Conservation (phyloP, 352 stramenopile genomes). For the Globisporangium nagaii region DNA sequence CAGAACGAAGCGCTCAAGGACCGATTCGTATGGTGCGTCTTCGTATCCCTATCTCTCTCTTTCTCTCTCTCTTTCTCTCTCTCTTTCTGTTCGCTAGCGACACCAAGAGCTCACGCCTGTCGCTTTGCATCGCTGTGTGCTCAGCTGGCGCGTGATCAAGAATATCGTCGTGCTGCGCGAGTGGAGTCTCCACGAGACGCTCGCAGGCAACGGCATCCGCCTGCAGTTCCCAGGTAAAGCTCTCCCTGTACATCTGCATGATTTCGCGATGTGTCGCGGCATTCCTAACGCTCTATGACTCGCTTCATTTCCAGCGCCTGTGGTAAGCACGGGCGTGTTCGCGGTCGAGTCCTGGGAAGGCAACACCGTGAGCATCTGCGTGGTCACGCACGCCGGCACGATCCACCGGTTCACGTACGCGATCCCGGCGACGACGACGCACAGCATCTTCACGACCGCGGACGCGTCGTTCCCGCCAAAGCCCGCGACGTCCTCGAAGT, state of each 20-base stretch:
- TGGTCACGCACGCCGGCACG: conserved; percentile 61
- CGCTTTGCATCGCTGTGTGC: too few species aligned
- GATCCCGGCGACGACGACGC: conserved; percentile 16
- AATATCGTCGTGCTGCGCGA: conserved; percentile 69
- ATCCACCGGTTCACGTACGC: conserved; percentile 66
- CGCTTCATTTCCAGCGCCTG: conserved; percentile 19
- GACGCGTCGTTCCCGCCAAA: conserved; percentile 41
- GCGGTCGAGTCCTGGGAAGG: conserved; percentile 62
- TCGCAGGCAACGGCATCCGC: conserved; percentile 46
- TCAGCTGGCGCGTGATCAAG: conserved; percentile 64
- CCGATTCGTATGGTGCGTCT: conserved; percentile 51
- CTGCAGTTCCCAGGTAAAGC: conserved; percentile 53
- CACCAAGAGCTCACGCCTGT: too few species aligned
- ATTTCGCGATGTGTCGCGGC: too few species aligned
- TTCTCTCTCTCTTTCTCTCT: background rate
- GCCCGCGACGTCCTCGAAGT: conserved; percentile 24
- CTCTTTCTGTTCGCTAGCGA: background rate
- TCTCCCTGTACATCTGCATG: too few species aligned
- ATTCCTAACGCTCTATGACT: background rate
- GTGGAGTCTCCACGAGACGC: conserved; percentile 60
- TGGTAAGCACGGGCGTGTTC: conserved; percentile 51
- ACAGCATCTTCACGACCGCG: conserved; percentile 54
- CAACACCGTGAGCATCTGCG: conserved; percentile 45
- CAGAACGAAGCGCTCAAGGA: conserved; percentile 59
- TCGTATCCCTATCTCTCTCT: background rate